Evolutionary conservation across 495 filamentous ascomycete genomes (phyloP), one percentile per base, ranked within the genome.

Genomic region (Penicillium cinerascens): DNA sequence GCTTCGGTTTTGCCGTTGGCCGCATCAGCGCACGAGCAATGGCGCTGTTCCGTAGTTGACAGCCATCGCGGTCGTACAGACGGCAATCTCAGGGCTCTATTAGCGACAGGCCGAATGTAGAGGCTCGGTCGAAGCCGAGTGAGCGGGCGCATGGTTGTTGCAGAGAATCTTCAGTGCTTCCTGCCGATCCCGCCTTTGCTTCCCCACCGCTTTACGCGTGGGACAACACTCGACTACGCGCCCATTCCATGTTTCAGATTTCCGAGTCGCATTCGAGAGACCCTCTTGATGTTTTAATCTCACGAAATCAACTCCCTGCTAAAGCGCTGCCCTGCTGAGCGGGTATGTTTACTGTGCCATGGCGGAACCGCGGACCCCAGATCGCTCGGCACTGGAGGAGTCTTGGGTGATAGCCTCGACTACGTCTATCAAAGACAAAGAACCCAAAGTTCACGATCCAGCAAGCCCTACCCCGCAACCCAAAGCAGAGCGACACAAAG

Each of bases 11-110:
- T 57, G 45, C 37, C 54, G 36, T 56, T 65, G 50, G 50, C 58
- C 22, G 65, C 59, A 25, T 71, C 69, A 56, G 63, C 68, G 60
- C 72, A 75, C 6, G 72, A 73, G 55, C 72, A 75, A 17, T 51
- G 54, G 39, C 70, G 70, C 29, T 40, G 46, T 27, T 61, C 48
- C 9, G 67, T 69, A 1, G 64, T 63, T 9, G 67, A 72, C 17
- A 75, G 55, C 64, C 58, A 71, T 67, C 66, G 72, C 1, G 43
- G 40, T 43, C 62, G 49, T 42, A 25, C 9, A 21, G 49, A 38
- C 0, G 46, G 50, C 36, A 49, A 41, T 46, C 36, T 52, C 23
- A 29, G n/a, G 42, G 36, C n/a, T 21, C 25, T 49, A 2, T 40
- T 33, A 21, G 55, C 29, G 10, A 35, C 11, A 42, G 49, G 47